Base-by-base conservation (phyloP, 2,329 filamentous ascomycete species). In the Stromatinia cepivora region DNA sequence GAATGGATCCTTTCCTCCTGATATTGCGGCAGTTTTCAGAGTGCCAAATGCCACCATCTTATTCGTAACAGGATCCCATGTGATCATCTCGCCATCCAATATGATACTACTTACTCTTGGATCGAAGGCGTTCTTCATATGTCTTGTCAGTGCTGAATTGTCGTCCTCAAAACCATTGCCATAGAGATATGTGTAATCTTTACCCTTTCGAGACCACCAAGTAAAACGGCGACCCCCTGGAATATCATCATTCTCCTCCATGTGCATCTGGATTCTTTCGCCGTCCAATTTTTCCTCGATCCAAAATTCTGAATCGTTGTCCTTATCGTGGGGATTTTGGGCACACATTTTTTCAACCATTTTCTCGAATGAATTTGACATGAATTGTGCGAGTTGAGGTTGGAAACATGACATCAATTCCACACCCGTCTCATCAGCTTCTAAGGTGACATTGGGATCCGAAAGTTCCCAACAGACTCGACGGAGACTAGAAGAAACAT, bases 271-370 rank as follows among this genome's bases (percentile, higher is more conserved):
- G 90, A 99, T 97, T 36, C 95, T 88, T 80, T 99, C 95, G 1
- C 95, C 95, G 74, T 99, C 95, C 11, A 99, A 83, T 80, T 99
- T 99, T 81, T 99, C 95, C 79, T 99, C 95, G 61, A 98, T 95
- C 93, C 94, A 98, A 77, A 96, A 99, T 11, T 91, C 88, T 0
- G 85, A 83, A 66, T 96, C 89, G 0, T 92, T 88, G 34, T 90
- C 86, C 0, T 87, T 90, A 0, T 86, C 84, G n/a, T n/a, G 6
- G n/a, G 25, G 34, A 42, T 20, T 39, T 42, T 48, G 39, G 22
- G 59, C 50, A 2, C 87, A 86, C 80, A 90, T 80, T 67, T 85
- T 88, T 25, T 87, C 83, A 1, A 96, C 88, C 86, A 96, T 92
- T 77, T 89, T 91, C 67, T 93, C 87, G 74, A 97, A 92, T 0